Evolutionary conservation across 768 basidiomycete species (phyloP).

Genomic region (Vishniacozyma victoriae): DNA sequence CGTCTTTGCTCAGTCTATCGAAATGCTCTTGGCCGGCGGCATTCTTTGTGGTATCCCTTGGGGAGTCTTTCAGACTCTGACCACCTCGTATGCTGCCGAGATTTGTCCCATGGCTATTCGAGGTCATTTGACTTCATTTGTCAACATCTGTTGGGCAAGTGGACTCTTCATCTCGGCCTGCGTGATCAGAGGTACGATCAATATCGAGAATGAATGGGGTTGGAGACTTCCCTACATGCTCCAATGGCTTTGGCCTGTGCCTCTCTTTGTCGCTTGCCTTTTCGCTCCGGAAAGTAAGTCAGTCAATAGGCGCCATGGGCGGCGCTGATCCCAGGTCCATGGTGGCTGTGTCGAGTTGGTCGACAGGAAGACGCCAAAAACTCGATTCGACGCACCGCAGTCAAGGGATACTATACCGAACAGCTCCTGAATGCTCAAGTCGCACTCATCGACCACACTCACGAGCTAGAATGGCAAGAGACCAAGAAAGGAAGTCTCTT

Average conservation of each 20-base stretch:
- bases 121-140: constrained; percentile 35
- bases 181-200: constrained; percentile 10
- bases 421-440: constrained; percentile 2
- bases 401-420: constrained; percentile 3
- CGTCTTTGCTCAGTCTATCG: constrained; percentile 19
- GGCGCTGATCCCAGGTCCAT: constrained; percentile 28
- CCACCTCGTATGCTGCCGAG: constrained; percentile 30
- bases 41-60: constrained; percentile 10
- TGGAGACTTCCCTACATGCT: constrained; percentile 18
- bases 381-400: not conserved
- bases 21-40: constrained; percentile 14
- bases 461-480: constrained; percentile 5
- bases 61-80: constrained; percentile 22
- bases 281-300: constrained; percentile 21
- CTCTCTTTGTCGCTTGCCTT: constrained; percentile 14
- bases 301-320: constrained; percentile 1
- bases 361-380: constrained; percentile 20
- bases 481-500: not conserved
- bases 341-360: constrained; percentile 25
- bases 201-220: constrained; percentile 15
- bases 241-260: constrained; percentile 30
- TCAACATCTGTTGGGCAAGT: constrained; percentile 36
- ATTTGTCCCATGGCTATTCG: constrained; percentile 42
- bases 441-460: constrained; percentile 8
- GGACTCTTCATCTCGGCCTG: constrained; percentile 21